Base-by-base conservation (phyloP, 2,329 filamentous ascomycete species). In the Rhynchosporium graminicola region DNA sequence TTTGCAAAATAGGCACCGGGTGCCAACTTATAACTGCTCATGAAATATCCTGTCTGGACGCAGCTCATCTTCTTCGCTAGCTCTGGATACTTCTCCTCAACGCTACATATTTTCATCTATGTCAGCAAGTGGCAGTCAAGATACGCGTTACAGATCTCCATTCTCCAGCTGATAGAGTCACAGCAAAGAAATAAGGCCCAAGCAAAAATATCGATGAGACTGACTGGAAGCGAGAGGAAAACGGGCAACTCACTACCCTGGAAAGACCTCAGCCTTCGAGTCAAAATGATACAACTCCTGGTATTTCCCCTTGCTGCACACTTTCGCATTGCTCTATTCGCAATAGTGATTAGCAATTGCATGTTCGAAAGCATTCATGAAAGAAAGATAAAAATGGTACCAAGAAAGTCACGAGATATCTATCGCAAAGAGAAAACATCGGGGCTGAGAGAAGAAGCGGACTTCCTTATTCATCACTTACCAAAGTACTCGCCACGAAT, bases 201-300 rank as follows among this genome's bases (percentile, higher is more conserved):
- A 3, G 4, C 42, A 43, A 43, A 42, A 47, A 47, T 28, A 20
- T 13, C 31, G 15, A 15, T 4, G 13, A 47, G 3, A 20, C 7
- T 12, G 20, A 26, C 9, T 46, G 12, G 9, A 26, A 12, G 20
- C 10, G 51, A 26, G 10, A 20, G 31, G 36, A 46, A 29, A 26
- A 36, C 36, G 8, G 26, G n/a, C 15, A n/a, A 48, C 56, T 20
- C 15, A 58, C 56, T 63, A 63, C 26, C 51, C 20, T 3, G 61
- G 61, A 36, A 63, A 63, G n/a, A 81, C 70, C 50, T 82, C 80
- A 1, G 82, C 82, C 71, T 85, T 84, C 7, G 77, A 69, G 69
- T 84, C 81, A 59, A 79, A 82, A 68, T 83, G 81, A 65, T 83
- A 84, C 59, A 83, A 64, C 65, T 83, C 77, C n/a, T 70, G 75